Conservation (phyloP, 192 early-diverging fungal species). For the Backusella parvicylindrica region DNA sequence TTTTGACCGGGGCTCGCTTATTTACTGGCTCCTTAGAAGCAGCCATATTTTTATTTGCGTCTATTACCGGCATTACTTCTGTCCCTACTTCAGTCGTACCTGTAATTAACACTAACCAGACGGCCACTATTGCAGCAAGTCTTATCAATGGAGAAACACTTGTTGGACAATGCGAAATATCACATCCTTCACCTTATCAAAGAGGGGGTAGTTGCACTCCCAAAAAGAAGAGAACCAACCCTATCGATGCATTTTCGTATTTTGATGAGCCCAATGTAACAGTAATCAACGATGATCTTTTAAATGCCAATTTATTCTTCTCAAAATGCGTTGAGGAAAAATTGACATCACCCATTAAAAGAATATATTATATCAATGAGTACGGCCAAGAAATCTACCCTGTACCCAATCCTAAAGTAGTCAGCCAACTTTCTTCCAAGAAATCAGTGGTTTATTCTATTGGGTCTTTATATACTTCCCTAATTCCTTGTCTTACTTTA, state of each 20-base stretch:
- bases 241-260: conserved; percentile 37
- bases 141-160: conserved; percentile 61
- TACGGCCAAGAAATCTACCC: conserved; percentile 70
- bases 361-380: conserved; percentile 69
- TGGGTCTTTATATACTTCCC: conserved; percentile 71
- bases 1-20: conserved; percentile 69
- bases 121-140: conserved; percentile 58
- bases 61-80: conserved; percentile 59
- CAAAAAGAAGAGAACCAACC: conserved; percentile 21
- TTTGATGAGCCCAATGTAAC: conserved; percentile 5
- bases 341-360: conserved; percentile 50
- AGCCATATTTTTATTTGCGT: conserved; percentile 71
- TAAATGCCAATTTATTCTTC: conserved; percentile 49
- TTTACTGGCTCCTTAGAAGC: conserved; percentile 69
- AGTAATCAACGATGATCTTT: not conserved
- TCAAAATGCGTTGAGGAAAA: conserved; percentile 44
- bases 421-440: conserved; percentile 47
- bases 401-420: conserved; percentile 57
- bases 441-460: conserved; percentile 68
- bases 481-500: conserved; percentile 68
- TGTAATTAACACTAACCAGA: conserved; percentile 64
- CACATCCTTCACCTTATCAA: conserved; percentile 52
- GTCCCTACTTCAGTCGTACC: conserved; percentile 65
- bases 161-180: conserved; percentile 73
- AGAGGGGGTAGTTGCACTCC: not conserved